Conservation (phyloP, 192 early-diverging fungal species). For the Backusella sp. region DNA sequence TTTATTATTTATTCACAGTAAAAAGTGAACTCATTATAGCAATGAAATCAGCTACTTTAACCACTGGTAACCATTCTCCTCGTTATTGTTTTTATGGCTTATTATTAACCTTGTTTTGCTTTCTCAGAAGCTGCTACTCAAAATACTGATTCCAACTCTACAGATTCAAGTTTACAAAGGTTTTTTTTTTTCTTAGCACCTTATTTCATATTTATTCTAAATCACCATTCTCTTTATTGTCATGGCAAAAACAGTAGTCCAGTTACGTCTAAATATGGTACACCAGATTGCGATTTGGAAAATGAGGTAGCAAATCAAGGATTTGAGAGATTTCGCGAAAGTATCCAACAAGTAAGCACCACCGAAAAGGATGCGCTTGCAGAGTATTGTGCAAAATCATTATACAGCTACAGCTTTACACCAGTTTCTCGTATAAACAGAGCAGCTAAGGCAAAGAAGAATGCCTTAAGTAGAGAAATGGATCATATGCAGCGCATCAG, state of each 20-base stretch:
- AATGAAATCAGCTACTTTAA: not conserved
- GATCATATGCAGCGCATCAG: conserved; percentile 28
- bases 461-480: conserved; percentile 18
- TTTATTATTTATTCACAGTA: not conserved
- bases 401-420: conserved; percentile 34
- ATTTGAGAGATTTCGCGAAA: conserved; percentile 8
- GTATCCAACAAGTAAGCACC: not conserved
- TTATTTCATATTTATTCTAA: not conserved
- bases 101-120: not conserved
- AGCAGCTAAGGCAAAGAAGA: conserved; percentile 11
- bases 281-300: not conserved
- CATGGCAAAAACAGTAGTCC: not conserved
- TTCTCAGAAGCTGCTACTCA: not conserved
- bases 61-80: not conserved
- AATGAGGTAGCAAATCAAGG: conserved; percentile 6
- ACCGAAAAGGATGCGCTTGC: not conserved
- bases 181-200: not conserved
- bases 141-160: not conserved
- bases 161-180: not conserved
- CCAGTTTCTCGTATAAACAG: conserved; percentile 10
- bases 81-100: not conserved
- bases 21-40: not conserved
- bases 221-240: not conserved
- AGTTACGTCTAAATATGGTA: not conserved
- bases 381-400: conserved; percentile 26